Evolutionary conservation across 768 basidiomycete genomes (phyloP), one percentile per base, ranked within the genome.

Genomic region (Wakefieldia striispora): DNA sequence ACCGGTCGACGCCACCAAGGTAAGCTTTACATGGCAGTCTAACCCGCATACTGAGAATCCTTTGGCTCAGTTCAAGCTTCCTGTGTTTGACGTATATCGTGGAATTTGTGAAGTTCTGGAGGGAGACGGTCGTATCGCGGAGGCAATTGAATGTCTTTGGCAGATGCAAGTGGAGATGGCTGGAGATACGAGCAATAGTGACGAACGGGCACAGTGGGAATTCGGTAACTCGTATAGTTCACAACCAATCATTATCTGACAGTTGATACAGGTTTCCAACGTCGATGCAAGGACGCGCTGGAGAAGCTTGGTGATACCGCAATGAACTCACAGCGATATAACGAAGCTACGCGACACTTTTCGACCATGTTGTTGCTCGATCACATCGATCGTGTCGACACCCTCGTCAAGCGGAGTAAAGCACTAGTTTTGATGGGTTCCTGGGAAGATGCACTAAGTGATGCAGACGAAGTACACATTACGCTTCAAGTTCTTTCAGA

Each of bases 141-240:
- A 56, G 24, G 49, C 53, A 3, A 48, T 55, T 17, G 1, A 19
- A 13, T 50, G 31, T 34, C 47, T 56, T 9, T 42, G 27, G 31
- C 31, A 27, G 14, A 39, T 57, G 42, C 37, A 41, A 33, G 31
- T 14, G 17, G 12, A 3, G 1, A 38, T 14, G 43, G 4, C 35
- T 16, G 7, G 17, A 17, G 6, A 23, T 8, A 4, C 42, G 21
- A 9, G 4, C 16, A 6, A 7, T 1, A n/a, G 1, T 13, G 14
- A 14, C 12, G 21, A 26, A 1, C 45, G 9, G 9, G 6, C 14
- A 1, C 36, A 33, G 4, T 57, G 55, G 55, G 55, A 49, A 33
- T 13, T 33, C 31, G 13, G 31, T 33, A 33, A 7, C 12, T 33
- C 31, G 3, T 33, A 33, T 33, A 6, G 3, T 33, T 33, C 29